Base-by-base conservation (phyloP, 2,329 filamentous ascomycete genomes). In the Sporothrix sp. region DNA sequence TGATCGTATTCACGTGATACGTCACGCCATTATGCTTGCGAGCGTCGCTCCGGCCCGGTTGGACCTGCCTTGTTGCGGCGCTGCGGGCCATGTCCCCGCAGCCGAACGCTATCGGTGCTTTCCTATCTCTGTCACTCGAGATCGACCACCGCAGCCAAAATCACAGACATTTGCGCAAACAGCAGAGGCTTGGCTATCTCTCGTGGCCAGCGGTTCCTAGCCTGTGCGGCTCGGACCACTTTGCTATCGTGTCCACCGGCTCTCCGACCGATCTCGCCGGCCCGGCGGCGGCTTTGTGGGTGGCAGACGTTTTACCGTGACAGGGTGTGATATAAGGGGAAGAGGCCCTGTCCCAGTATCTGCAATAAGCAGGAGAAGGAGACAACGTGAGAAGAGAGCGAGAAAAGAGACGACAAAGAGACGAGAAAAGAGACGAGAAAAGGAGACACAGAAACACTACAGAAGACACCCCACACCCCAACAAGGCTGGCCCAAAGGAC, bases 91-190 rank as follows among this genome's bases (percentile, higher is more conserved):
- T 5, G 23, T 25, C 37, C 47, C 37, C 37, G 47, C 47, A 35
- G 27, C 30, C 28, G 14, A 32, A 25, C 47, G 38, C 28, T 33
- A 35, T 49, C 47, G 38, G 47, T n/a, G 28, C 38, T 49, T 39
- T 42, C n/a, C 45, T 49, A 36, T 50, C 36, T 32, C 23, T 23
- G 11, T 20, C 13, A 28, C 30, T 43, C 3, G 37, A 14, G 43
- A 25, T 27, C 43, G 8, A 18, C 43, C 20, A 36, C 20, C n/a
- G n/a, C n/a, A n/a, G n/a, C n/a, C n/a, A n/a, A 36, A 25, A 20
- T n/a, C n/a, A 36, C 33, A 36, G 33, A 36, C 33, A 8, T 16
- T 36, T 36, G n/a, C n/a, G n/a, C n/a, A n/a, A n/a, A n/a, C n/a
- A n/a, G n/a, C n/a, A n/a, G n/a, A n/a, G n/a, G n/a, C 37, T 45